These are phyloP conservation scores for Acanthochlamys bracteata DNA, from an alignment of 106 monocot genomes.

Conservation along the genomic window DNA sequence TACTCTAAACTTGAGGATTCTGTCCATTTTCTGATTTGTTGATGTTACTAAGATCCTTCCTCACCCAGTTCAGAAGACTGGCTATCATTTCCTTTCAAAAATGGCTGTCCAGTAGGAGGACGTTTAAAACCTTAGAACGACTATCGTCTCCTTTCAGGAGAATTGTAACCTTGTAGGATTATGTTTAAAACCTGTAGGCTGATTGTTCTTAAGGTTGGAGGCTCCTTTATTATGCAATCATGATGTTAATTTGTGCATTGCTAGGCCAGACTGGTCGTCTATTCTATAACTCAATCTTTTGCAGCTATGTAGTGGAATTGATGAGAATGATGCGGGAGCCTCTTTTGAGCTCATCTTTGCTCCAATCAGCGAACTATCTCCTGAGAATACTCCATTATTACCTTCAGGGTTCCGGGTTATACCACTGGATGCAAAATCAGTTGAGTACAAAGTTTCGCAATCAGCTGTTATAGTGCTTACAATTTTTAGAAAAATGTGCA, in stretches of 20 bases:
- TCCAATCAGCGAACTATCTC: slow-evolving; percentile 88
- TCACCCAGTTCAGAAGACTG: no score
- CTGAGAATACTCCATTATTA: slow-evolving; percentile 73
- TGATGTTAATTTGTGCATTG: neutral
- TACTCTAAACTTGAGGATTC: no score
- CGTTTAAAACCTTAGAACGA: no score
- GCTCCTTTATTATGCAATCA: neutral
- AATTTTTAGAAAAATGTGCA: neutral
- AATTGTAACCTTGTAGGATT: no score
- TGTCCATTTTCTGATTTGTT: no score
- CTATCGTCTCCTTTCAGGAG: no score
- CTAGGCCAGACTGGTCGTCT: no score
- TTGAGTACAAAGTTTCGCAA: slow-evolving; percentile 25
- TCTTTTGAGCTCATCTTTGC: slow-evolving; percentile 93
- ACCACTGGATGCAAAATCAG: slow-evolving; percentile 70
- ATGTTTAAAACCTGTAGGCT: neutral
- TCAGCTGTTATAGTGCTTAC: no score
- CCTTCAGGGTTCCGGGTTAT: slow-evolving; percentile 94
- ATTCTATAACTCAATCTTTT: no score
- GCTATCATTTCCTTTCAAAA: no score
- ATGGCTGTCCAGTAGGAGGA: no score
- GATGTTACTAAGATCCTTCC: no score
- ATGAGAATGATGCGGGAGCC: slow-evolving; percentile 73
- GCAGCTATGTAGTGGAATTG: slow-evolving; percentile 91
- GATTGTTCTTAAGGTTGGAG: neutral